Percentiles rank a stretch among this genome's conserved stretches.
Evolutionary conservation across 306 rosid genomes (phyloP).

Genomic region (Cicer yamashitae): DNA sequence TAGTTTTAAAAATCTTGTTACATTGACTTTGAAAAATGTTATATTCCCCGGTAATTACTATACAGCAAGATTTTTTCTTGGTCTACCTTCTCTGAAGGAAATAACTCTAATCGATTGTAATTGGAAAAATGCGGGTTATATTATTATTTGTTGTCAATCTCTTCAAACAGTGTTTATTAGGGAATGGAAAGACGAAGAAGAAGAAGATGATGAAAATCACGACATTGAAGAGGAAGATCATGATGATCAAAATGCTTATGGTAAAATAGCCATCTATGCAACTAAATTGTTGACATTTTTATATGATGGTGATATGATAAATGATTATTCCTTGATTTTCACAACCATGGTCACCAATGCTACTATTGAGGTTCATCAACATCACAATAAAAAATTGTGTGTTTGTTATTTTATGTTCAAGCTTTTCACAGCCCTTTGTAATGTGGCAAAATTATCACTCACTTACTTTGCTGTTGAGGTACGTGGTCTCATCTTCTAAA

Average conservation of each 20-base stretch:
- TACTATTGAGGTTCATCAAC: neutral
- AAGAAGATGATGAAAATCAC: neutral
- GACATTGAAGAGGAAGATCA: too few species aligned
- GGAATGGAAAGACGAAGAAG: constrained; percentile 19
- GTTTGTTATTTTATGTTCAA: neutral
- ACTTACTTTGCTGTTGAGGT: constrained; percentile 11
- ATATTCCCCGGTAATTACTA: neutral
- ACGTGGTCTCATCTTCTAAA: neutral
- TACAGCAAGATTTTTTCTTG: neutral
- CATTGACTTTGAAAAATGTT: constrained; percentile 2
- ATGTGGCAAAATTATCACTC: constrained; percentile 30
- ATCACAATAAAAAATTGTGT: neutral
- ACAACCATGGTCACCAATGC: neutral
- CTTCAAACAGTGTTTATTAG: constrained; percentile 20
- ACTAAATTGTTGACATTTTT: constrained; percentile 1
- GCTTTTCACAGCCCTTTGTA: neutral
- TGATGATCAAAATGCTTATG: too few species aligned
- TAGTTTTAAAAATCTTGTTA: neutral
- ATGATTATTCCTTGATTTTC: constrained; percentile 12
- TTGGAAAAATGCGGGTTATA: constrained; percentile 3
- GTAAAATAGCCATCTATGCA: neutral
- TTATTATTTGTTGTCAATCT: neutral
- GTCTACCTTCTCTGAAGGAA: constrained; percentile 7
- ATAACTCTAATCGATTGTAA: constrained; percentile 10
- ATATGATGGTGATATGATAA: constrained; percentile 28